These are phyloP conservation scores for Candida sanyiensis DNA, from an alignment of 805 yeast species.

Conservation along the genomic window DNA sequence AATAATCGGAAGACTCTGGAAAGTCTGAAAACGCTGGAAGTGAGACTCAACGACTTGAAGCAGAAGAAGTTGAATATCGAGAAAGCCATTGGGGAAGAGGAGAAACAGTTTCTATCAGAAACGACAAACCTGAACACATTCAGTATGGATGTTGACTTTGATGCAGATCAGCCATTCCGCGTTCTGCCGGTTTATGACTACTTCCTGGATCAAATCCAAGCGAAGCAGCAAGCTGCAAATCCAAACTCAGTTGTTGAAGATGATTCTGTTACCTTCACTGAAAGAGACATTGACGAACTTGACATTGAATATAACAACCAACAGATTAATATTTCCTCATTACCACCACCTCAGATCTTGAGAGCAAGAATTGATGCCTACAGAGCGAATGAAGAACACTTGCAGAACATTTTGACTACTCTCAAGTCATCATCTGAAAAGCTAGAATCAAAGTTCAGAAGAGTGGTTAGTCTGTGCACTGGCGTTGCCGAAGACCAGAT, in stretches of 20 bases:
- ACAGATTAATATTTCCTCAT: conserved; percentile 22
- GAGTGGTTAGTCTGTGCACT: conserved; percentile 85
- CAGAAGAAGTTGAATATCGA: conserved; percentile 54
- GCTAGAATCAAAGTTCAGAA: conserved; percentile 72
- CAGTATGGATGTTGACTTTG: conserved; percentile 52
- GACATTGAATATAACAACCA: conserved; percentile 12
- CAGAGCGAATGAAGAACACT: conserved; percentile 54
- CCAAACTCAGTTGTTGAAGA: too few relatives aligned
- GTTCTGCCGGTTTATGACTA: conserved; percentile 54
- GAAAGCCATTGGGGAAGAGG: conserved; percentile 60
- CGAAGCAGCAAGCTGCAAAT: background rate
- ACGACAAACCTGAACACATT: conserved; percentile 34
- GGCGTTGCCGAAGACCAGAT: conserved; percentile 80
- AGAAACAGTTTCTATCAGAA: conserved; percentile 43
- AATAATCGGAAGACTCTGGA: conserved; percentile 46
- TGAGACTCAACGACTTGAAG: conserved; percentile 42
- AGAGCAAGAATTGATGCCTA: conserved; percentile 82
- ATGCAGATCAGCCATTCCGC: conserved; percentile 90
- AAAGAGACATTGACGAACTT: conserved; percentile 7
- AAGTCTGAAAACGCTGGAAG: conserved; percentile 41
- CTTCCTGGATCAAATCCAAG: conserved; percentile 35
- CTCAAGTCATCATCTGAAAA: conserved; percentile 50
- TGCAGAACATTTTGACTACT: conserved; percentile 46
- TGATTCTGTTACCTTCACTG: conserved; percentile 5
- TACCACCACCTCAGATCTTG: conserved; percentile 40